Base-by-base conservation (phyloP, 1,139 yeast genomes). In the Barnettozyma hawaiiensis region DNA sequence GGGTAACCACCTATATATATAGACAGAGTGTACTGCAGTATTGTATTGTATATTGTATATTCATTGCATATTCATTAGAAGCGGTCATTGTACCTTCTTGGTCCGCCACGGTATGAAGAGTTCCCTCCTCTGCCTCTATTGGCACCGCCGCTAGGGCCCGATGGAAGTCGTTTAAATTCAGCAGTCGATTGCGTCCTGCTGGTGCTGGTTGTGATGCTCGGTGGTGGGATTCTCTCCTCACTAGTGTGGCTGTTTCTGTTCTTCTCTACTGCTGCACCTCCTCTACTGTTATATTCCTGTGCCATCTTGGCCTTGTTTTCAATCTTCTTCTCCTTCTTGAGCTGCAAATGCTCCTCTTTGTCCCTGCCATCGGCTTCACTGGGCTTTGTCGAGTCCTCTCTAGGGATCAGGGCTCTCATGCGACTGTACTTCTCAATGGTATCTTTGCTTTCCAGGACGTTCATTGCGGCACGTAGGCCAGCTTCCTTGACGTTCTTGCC, bases 381-480 rank as follows among this genome's bases (percentile, higher is more conserved):
- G n/a, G 43, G 43, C 15, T 33, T 41, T 1, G 24, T 57, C 4
- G 75, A 66, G 41, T 68, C 71, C 19, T 66, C 67, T 52, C 81
- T 70, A 36, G 89, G 90, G n/a, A 76, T 74, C 29, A 74, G 67
- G 41, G 83, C 73, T 49, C 96, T 67, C 31, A 71, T 52, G 42
- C 70, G 68, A 20, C 80, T 76, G 57, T 75, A 85, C 55, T 81
- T 81, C 47, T 83, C 90, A 39, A 89, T 68, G 29, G 76, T 47
- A 1, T 67, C 68, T 37, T 71, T 73, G 47, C 85, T 78, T n/a
- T 66, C 64, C 40, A 89, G 65, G 0, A 85, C 89, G 41, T 70
- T 65, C 76, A 78, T 78, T 0, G 94, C 94, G 2, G 92, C 90
- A 46, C 78, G 67, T 28, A 75, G 60, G 1, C 90, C 85, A 0